Percentiles rank a stretch among this genome's conserved stretches.
These are phyloP conservation scores for Huntiella decipiens DNA, from an alignment of 2,329 filamentous ascomycete genomes.

Conservation along the genomic window DNA sequence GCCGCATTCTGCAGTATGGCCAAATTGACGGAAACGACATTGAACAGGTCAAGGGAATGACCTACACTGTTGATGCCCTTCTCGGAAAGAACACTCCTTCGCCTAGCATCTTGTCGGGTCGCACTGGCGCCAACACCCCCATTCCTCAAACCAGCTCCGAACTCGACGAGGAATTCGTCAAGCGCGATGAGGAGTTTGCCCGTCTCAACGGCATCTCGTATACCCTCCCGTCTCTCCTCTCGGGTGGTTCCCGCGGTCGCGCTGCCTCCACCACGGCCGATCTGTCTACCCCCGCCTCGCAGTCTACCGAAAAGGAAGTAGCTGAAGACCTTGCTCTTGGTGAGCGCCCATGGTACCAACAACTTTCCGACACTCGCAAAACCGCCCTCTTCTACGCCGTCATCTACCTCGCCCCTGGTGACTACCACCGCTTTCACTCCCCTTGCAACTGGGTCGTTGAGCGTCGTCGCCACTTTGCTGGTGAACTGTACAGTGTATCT, in stretches of 20 bases:
- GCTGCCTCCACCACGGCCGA: conserved; percentile 29
- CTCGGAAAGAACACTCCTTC: conserved; percentile 48
- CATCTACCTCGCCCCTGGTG: conserved; percentile 78
- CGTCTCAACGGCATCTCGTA: conserved; percentile 90
- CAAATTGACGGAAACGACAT: conserved; percentile 85
- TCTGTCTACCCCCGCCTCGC: conserved; percentile 56
- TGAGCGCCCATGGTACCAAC: conserved; percentile 50
- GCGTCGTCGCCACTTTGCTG: conserved; percentile 86
- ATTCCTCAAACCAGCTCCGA: conserved; percentile 16
- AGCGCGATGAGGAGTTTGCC: conserved; percentile 80
- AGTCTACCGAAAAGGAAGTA: conserved; percentile 45
- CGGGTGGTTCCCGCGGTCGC: conserved; percentile 39
- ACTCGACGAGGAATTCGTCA: conserved; percentile 47
- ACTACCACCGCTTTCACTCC: conserved; percentile 97
- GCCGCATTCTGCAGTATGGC: conserved; percentile 78
- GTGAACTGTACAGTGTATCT: conserved; percentile 85
- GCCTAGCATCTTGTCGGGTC: conserved; percentile 29
- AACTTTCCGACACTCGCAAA: conserved; percentile 29
- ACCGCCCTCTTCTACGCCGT: conserved; percentile 82
- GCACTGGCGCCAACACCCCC: conserved; percentile 11
- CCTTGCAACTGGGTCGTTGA: conserved; percentile 92
- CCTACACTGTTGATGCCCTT: conserved; percentile 85
- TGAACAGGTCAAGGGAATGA: conserved; percentile 97
- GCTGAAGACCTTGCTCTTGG: conserved; percentile 63
- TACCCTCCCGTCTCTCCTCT: conserved; percentile 71